Evolutionary conservation across 1,139 yeast species (phyloP), one percentile per base, ranked within the genome.

Genomic region (Tardiomyces digboiensis): DNA sequence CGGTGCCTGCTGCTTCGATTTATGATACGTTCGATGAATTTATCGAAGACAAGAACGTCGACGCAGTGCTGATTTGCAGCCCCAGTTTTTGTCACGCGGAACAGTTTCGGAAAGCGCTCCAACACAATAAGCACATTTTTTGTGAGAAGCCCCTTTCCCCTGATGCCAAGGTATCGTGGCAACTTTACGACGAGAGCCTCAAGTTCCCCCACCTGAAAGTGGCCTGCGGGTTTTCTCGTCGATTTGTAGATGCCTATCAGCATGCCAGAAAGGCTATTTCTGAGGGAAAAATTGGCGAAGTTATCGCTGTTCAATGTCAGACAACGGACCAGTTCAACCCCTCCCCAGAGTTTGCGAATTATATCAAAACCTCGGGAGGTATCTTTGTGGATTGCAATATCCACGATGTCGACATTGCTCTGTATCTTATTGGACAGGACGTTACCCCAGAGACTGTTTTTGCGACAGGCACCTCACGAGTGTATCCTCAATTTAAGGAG

Each of bases 141-240:
- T 47, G 52, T 37, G 55, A 52, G 43, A 52, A 52, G 46, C 55
- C 56, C 7, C 41, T 52, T 26, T 39, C 56, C 16, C 38, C 40
- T 20, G 21, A 39, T 14, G 42, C 42, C 7, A 42, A 33, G 2
- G 39, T 18, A 36, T 51, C 51, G 14, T 42, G 50, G 49, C 40
- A 29, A 2, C 40, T 48, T 20, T 52, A 52, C 48, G n/a, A 50
- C 21, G 44, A 45, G 40, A 22, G 47, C 12, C 45, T 44, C 19
- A 43, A 50, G 39, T 42, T 46, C 36, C 55, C 55, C 12, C 36
- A 39, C 22, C 46, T 52, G 29, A 50, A 46, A 41, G 44, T 49
- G 21, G 50, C 49, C 36, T 51, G 53, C 38, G 55, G 42, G 10
- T 51, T 51, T 39, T 51, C 53, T 10, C 44, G 54, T 29, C 44